Evolutionary conservation across 768 basidiomycete species (phyloP), one percentile per base, ranked within the genome.

Genomic region (Russula lepida): DNA sequence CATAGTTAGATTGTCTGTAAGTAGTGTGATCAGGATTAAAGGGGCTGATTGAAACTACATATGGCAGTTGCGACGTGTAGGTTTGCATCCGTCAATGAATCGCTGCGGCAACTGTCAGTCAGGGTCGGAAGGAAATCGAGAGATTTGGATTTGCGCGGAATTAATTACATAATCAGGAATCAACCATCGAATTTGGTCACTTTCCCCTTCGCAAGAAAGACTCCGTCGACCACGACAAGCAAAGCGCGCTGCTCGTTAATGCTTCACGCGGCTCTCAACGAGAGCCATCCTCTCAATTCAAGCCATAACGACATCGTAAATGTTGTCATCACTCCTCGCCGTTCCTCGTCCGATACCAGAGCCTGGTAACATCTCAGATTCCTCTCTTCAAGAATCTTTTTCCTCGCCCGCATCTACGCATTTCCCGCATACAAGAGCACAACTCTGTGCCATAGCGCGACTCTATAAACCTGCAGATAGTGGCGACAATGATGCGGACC

Each of bases 381-480:
- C 65, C 49, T 58, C 62, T 35, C 59, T 35, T 27, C 46, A 58
- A 44, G 63, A 67, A 48, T 58, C 58, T 23, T 23, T 47, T 8
- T 12, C 35, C 17, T 35, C 46, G 12, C 47, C 53, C n/a, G 2
- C 62, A 8, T 61, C 66, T 6, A 64, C 75, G 66, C 82, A 82
- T 70, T 91, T 87, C 72, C 86, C 89, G 33, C 91, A 93, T 71
- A 91, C 88, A 25, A 81, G 88, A 17, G 91, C 91, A 6, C 88
- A 91, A 74, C 81, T 93, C 28, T 78, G 82, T 39, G 80, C 83
- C 28, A 83, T 92, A 67, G 82, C 85, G 57, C 82, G 88, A 47
- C 86, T 88, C 68, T 80, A 85, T 77, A 88, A 83, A 71, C 78
- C 80, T 2, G 69, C 76, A 7, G 84, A 87, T 64, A 76, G 70